phyloP scores from a whole-genome alignment of 495 filamentous ascomycete species.

The Pseudevernia furfuracea region DNA sequence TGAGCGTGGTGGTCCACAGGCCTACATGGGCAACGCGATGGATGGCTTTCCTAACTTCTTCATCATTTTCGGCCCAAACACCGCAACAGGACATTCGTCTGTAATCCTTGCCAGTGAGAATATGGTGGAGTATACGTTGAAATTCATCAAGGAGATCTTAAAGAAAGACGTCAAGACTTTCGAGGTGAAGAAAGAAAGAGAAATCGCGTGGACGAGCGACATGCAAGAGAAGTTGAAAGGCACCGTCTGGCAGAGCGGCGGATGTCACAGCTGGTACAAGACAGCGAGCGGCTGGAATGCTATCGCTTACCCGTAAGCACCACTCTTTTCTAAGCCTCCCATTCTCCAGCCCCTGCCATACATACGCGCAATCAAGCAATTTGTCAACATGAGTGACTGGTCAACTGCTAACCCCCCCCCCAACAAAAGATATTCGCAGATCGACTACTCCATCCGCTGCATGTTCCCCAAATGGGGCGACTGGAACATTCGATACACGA shows the following conservation, averaged over 20 bases:
- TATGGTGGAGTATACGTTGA: conserved; percentile 42
- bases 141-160: conserved; percentile 39
- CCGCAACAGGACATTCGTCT: conserved; percentile 54
- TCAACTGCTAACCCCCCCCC: conserved; percentile 8
- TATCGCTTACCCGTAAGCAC: conserved; percentile 49
- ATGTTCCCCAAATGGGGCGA: conserved; percentile 50
- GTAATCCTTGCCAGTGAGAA: conserved; percentile 56
- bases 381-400: not conserved
- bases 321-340: not conserved
- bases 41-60: conserved; percentile 65
- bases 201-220: conserved; percentile 45
- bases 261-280: conserved; percentile 53
- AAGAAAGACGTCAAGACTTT: conserved; percentile 36
- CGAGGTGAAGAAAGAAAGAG: conserved; percentile 46
- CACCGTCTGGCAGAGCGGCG: conserved; percentile 45
- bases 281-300: conserved; percentile 53
- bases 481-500: conserved; percentile 47
- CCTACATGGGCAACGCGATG: conserved; percentile 57
- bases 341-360: not conserved
- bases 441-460: conserved; percentile 43
- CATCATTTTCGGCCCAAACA: conserved; percentile 59
- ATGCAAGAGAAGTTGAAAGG: conserved; percentile 47
- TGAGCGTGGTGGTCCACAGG: conserved; percentile 48
- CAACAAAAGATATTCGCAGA: conserved; percentile 43
- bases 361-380: not conserved